Conservation (phyloP, 768 basidiomycete genomes). For the Boletus rubescentipes region DNA sequence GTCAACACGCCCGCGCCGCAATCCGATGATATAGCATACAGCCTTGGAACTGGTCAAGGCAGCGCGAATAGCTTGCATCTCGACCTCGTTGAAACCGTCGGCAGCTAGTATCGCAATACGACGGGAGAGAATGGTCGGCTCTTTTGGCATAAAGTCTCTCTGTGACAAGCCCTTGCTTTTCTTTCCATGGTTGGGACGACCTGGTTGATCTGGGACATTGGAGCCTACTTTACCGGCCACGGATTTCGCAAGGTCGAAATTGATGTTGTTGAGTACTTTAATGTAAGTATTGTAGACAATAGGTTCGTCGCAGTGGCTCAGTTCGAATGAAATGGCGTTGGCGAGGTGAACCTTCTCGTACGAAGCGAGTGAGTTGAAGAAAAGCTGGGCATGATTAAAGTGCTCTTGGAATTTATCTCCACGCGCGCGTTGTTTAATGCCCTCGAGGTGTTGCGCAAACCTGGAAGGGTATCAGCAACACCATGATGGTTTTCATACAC, state of each 20-base stretch:
- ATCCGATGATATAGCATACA: conserved; percentile 64
- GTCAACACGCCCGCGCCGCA: conserved; percentile 53
- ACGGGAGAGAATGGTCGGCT: conserved; percentile 60
- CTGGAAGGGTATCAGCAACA: conserved; percentile 31
- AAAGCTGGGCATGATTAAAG: conserved; percentile 69
- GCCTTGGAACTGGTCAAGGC: conserved; percentile 53
- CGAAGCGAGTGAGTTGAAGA: conserved; percentile 75
- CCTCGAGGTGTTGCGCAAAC: conserved; percentile 47
- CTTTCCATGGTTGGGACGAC: conserved; percentile 56
- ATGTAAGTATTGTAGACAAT: conserved; percentile 69
- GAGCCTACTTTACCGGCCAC: conserved; percentile 70
- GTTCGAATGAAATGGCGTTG: conserved; percentile 74
- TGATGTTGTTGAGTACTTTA: conserved; percentile 66
- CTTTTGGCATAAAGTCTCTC: conserved; percentile 49
- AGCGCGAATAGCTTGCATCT: conserved; percentile 58
- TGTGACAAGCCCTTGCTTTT: conserved; percentile 60
- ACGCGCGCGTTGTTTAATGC: conserved; percentile 59
- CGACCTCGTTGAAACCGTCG: conserved; percentile 68
- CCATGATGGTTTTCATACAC: background rate
- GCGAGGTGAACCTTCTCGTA: conserved; percentile 74
- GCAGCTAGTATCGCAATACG: conserved; percentile 75
- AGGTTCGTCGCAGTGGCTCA: conserved; percentile 79
- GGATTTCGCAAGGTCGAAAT: conserved; percentile 65
- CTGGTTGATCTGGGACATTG: conserved; percentile 50
- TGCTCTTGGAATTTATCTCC: conserved; percentile 80